Evolutionary conservation across 192 early-diverging fungal genomes (phyloP).

Genomic region (Coemansia furcata): DNA sequence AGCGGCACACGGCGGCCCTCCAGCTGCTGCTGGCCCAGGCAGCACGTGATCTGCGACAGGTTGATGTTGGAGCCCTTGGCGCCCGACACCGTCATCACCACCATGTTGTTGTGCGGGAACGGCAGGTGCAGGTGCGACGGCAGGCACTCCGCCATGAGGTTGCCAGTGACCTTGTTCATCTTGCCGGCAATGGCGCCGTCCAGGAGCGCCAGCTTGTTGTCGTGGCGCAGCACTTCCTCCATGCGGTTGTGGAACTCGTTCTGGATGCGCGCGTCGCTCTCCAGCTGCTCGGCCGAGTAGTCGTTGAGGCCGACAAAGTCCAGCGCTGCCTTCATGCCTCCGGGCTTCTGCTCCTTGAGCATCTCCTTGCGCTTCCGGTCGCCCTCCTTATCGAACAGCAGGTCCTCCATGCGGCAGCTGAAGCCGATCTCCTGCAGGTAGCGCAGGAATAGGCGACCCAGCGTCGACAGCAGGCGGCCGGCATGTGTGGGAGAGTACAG

Average conservation of each 20-base stretch:
- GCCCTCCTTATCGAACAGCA: slow-evolving; percentile 81
- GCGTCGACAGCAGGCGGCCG: slow-evolving; percentile 84
- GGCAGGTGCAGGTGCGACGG: slow-evolving; percentile 44
- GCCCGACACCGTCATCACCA: slow-evolving; percentile 97
- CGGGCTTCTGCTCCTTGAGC: slow-evolving; percentile 57
- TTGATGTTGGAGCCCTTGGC: slow-evolving; percentile 97
- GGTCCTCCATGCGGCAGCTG: slow-evolving; percentile 98
- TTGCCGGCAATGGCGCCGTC: slow-evolving; percentile 83
- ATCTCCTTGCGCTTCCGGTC: slow-evolving; percentile 73
- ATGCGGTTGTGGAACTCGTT: slow-evolving; percentile 69
- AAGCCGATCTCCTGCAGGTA: slow-evolving; percentile 90
- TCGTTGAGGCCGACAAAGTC: slow-evolving; percentile 72
- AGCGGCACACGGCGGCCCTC: slow-evolving; percentile 97
- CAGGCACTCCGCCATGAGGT: slow-evolving; percentile 31
- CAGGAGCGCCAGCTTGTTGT: slow-evolving; percentile 81
- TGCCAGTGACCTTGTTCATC: slow-evolving; percentile 78
- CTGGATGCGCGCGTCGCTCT: slow-evolving; percentile 33
- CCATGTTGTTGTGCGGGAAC: slow-evolving; percentile 99
- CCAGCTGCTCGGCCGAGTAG: slow-evolving; percentile 38
- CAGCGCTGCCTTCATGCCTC: slow-evolving; percentile 70
- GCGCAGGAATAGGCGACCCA: slow-evolving; percentile 86
- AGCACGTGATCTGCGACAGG: slow-evolving; percentile 94
- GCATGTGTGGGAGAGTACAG: slow-evolving; percentile 87
- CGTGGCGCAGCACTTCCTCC: slow-evolving; percentile 83
- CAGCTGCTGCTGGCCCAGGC: slow-evolving; percentile 96